Percentiles rank a stretch among this genome's conserved stretches.
Conservation (phyloP, 192 early-diverging fungal genomes). For the Gigaspora rosea region DNA sequence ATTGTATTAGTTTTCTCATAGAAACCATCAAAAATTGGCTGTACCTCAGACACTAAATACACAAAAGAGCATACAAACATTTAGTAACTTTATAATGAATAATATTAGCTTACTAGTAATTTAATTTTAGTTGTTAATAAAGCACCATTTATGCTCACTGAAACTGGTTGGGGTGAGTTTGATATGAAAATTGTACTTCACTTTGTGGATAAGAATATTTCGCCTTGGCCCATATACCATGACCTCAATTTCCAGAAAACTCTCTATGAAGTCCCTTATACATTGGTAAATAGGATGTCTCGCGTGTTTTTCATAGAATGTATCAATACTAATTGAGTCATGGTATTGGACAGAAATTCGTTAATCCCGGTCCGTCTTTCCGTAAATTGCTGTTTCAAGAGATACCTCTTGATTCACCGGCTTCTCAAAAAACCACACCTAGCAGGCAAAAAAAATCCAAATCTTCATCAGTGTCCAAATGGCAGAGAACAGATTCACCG, state of each 20-base stretch:
- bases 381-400: not conserved
- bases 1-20: not conserved
- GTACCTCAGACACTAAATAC: not conserved
- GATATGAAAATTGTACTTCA: constrained; percentile 56
- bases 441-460: constrained; percentile 10
- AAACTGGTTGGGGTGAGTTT: constrained; percentile 66
- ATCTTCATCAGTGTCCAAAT: constrained; percentile 9
- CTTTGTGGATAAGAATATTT: constrained; percentile 46
- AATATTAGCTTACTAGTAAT: not conserved
- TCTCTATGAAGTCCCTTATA: constrained; percentile 48
- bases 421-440: not conserved
- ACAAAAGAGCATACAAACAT: not conserved
- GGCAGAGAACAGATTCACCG: not conserved
- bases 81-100: constrained; percentile 7
- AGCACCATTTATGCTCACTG: constrained; percentile 52
- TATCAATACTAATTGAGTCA: not conserved
- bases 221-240: constrained; percentile 46
- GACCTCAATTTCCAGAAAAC: constrained; percentile 55
- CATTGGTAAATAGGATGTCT: constrained; percentile 36
- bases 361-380: not conserved
- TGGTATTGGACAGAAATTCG: constrained; percentile 1
- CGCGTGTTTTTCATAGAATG: not conserved
- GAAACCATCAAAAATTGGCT: not conserved
- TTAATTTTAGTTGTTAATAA: constrained; percentile 42
- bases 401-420: not conserved